Conservation (phyloP, 495 filamentous ascomycete genomes). For the Letharia columbiana region DNA sequence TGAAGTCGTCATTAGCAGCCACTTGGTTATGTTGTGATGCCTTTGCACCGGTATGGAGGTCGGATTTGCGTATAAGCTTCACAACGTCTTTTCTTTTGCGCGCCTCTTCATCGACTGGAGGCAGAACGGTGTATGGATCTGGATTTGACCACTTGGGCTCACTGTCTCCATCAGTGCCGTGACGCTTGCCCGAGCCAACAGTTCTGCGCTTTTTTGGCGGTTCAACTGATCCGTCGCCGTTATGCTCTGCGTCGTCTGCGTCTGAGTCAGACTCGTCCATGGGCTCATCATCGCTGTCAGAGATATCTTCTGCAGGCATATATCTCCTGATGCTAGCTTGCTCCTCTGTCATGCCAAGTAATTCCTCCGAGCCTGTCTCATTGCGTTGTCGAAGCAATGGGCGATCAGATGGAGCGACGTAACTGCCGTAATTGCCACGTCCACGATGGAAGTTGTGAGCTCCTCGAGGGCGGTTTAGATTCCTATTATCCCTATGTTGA, state of each 20-base stretch:
- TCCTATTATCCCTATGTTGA: slow-evolving; percentile 15
- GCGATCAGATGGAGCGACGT: slow-evolving; percentile 37
- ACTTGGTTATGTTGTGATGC: slow-evolving; percentile 44
- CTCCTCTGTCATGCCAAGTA: slow-evolving; percentile 26
- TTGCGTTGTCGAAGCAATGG: slow-evolving; percentile 37
- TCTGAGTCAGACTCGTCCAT: slow-evolving; percentile 53
- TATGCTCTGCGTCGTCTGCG: slow-evolving; percentile 27
- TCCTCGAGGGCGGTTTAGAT: slow-evolving; percentile 15
- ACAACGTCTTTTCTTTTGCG: slow-evolving; percentile 74
- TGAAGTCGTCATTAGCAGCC: slow-evolving; percentile 66
- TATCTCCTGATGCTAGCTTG: slow-evolving; percentile 34
- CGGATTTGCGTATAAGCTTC: slow-evolving; percentile 77
- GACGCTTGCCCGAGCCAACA: slow-evolving; percentile 38
- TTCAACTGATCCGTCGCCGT: slow-evolving; percentile 10
- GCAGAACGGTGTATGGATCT: slow-evolving; percentile 78
- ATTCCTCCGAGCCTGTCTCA: slow-evolving; percentile 31
- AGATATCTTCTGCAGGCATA: slow-evolving; percentile 49
- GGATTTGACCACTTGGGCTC: slow-evolving; percentile 85
- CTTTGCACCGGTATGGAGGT: slow-evolving; percentile 40
- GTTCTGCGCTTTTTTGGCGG: slow-evolving; percentile 45
- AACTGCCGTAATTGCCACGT: slow-evolving; percentile 23
- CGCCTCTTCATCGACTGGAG: slow-evolving; percentile 56
- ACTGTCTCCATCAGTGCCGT: slow-evolving; percentile 34
- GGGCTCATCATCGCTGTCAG: slow-evolving; percentile 62
- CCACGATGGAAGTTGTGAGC: slow-evolving; percentile 7